Percentiles rank a stretch among this genome's conserved stretches.
phyloP scores from a whole-genome alignment of 2,329 filamentous ascomycete species.

The Fusarium caatingaense region DNA sequence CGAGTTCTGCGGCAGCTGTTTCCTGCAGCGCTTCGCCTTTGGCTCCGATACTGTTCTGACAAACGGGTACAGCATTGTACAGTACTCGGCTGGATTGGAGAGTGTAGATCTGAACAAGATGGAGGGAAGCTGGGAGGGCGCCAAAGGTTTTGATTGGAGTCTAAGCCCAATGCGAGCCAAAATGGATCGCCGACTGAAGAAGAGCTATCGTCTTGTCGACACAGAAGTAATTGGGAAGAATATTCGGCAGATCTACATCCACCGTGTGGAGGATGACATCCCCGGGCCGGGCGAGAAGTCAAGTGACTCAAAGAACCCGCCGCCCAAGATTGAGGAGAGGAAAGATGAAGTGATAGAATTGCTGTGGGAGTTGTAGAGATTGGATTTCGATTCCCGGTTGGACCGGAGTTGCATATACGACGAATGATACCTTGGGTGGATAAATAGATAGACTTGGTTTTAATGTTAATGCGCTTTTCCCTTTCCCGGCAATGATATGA shows the following conservation, averaged over 20 bases:
- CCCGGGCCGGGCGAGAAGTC: constrained; percentile 51
- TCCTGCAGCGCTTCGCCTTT: constrained; percentile 67
- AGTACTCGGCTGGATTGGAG: constrained; percentile 57
- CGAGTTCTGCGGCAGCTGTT: constrained; percentile 67
- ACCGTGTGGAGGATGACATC: constrained; percentile 52
- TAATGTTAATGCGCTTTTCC: constrained; percentile 45
- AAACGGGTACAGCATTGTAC: constrained; percentile 69
- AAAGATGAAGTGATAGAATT: constrained; percentile 62
- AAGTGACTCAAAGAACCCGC: constrained; percentile 6
- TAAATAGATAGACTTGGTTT: constrained; percentile 21
- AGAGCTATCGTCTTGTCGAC: constrained; percentile 62
- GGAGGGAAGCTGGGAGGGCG: constrained; percentile 66
- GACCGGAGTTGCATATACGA: constrained; percentile 37
- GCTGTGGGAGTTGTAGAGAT: constrained; percentile 54
- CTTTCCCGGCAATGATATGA: constrained; percentile 22
- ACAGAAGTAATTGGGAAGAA: constrained; percentile 56
- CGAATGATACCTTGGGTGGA: constrained; percentile 41
- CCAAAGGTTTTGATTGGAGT: constrained; percentile 62
- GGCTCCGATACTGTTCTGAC: constrained; percentile 61
- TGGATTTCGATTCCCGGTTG: constrained; percentile 1
- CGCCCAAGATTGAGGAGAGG: constrained; percentile 34
- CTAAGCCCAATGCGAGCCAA: constrained; percentile 62
- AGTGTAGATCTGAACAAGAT: constrained; percentile 58
- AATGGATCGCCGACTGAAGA: constrained; percentile 57
- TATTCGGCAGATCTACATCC: constrained; percentile 67